Percentiles rank a stretch among this genome's conserved stretches.
Evolutionary conservation across 345 rosid genomes (phyloP).

Genomic region (Brassica incana): DNA sequence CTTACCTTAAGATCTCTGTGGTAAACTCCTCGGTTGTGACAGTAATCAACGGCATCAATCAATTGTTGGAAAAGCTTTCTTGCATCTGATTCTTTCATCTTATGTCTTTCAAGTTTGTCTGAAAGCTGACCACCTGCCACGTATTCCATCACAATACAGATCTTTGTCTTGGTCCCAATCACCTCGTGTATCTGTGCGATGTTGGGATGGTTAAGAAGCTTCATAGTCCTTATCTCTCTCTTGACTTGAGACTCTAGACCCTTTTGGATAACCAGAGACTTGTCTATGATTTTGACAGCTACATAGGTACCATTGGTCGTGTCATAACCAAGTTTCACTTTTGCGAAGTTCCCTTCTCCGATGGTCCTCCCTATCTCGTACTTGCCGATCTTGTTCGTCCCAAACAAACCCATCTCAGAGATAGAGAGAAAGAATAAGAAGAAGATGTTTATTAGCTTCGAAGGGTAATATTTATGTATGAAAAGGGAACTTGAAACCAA

Average conservation of each 20-base stretch:
- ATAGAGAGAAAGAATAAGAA: background rate
- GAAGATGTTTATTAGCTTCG: background rate
- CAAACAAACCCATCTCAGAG: slow-evolving; percentile 34
- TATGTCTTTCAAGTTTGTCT: slow-evolving; percentile 74
- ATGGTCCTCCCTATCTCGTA: slow-evolving; percentile 67
- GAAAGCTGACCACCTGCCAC: slow-evolving; percentile 81
- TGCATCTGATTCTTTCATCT: slow-evolving; percentile 64
- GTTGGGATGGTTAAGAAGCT: slow-evolving; percentile 81
- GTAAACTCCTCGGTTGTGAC: slow-evolving; percentile 82
- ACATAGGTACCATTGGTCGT: slow-evolving; percentile 54
- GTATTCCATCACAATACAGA: slow-evolving; percentile 87
- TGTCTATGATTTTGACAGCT: slow-evolving; percentile 84
- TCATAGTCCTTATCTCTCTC: slow-evolving; percentile 85
- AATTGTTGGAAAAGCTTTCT: slow-evolving; percentile 82
- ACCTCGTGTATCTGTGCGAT: slow-evolving; percentile 84
- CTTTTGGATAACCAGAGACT: slow-evolving; percentile 62
- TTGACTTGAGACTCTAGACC: slow-evolving; percentile 80
- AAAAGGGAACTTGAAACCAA: background rate
- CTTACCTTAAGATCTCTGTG: slow-evolving; percentile 88
- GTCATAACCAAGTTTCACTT: slow-evolving; percentile 83
- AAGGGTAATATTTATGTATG: slow-evolving; percentile 15
- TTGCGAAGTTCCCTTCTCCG: slow-evolving; percentile 88
- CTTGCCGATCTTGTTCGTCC: slow-evolving; percentile 61
- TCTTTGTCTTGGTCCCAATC: slow-evolving; percentile 82
- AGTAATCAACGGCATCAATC: slow-evolving; percentile 81